Evolutionary conservation across 208 protist genomes (phyloP), one percentile per base, ranked within the genome.

Genomic region (Acanthamoeba triangularis): DNA sequence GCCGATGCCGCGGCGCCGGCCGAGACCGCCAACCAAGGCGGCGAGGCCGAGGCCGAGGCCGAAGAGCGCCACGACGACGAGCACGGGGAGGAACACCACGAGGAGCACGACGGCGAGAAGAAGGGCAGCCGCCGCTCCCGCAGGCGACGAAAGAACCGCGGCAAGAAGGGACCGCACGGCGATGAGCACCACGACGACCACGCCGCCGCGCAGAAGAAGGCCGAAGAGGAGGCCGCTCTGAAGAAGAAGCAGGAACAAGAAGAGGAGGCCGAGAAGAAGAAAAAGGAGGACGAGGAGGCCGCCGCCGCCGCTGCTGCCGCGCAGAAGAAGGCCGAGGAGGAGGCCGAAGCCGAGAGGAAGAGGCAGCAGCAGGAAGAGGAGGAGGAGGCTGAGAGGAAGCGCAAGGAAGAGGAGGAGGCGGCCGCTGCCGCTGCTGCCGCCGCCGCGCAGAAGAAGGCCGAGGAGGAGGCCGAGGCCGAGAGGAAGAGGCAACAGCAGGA

Each of bases 311-410:
- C n/a, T n/a, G n/a, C n/a, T 7, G 30, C 28, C 7, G 37, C 25
- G 69, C 69, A n/a, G 7, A 44, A 78, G 69, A 65, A n/a, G 59
- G 14, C 11, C 14, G 30, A 44, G 10, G 30, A 78, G 37, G 69
- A 78, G 69, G 69, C 69, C n/a, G 69, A 78, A 20, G 69, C 69
- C 69, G 69, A 78, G 37, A 30, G 69, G 30, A 78, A 78, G 69
- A 16, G 69, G 16, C 25, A 78, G 30, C 28, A 78, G n/a, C 28
- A 78, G 30, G 69, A 78, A 44, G 69, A 78, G 37, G 65, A 16
- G 8, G 28, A 33, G 65, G 69, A 78, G 69, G 33, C 33, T 14
- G 69, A 65, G 59, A 23, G 6, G 30, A 78, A 78, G 69, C 25
- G 69, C 3, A 18, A 78, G n/a, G 69, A 78, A 44, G 69, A 78